phyloP scores from a whole-genome alignment of 805 yeast species.

The Candida yuanshanica region DNA sequence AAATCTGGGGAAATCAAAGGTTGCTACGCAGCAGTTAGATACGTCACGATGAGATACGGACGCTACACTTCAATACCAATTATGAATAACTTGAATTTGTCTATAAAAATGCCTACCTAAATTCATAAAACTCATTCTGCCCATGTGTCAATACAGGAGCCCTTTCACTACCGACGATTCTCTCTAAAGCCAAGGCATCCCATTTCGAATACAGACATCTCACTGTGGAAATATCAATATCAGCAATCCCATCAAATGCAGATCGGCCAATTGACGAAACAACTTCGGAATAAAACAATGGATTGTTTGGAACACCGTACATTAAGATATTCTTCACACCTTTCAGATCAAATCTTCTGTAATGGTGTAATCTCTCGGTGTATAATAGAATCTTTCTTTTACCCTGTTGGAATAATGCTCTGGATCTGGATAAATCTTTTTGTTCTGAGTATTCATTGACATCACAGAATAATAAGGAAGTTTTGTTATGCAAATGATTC shows the following conservation, averaged over 20 bases:
- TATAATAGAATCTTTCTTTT: constrained; percentile 70
- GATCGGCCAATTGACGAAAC: constrained; percentile 61
- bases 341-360: constrained; percentile 73
- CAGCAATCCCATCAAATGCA: constrained; percentile 43
- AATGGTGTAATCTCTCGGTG: constrained; percentile 92
- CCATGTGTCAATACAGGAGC: constrained; percentile 68
- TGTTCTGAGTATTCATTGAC: constrained; percentile 80
- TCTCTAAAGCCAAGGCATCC: constrained; percentile 74
- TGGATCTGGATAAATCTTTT: constrained; percentile 61
- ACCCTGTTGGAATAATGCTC: constrained; percentile 63
- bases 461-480: constrained; percentile 60
- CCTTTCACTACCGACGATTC: constrained; percentile 74
- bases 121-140: constrained; percentile 70
- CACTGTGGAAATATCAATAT: constrained; percentile 50
- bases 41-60: no score
- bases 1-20: not conserved
- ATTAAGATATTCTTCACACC: constrained; percentile 82
- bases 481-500: constrained; percentile 49
- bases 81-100: no score
- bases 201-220: constrained; percentile 68
- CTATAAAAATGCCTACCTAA: constrained; percentile 21
- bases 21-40: no score
- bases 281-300: constrained; percentile 75
- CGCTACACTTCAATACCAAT: no score
- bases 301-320: constrained; percentile 82